Conservation (phyloP, 2,329 filamentous ascomycete species). For the Thelonectria olida region DNA sequence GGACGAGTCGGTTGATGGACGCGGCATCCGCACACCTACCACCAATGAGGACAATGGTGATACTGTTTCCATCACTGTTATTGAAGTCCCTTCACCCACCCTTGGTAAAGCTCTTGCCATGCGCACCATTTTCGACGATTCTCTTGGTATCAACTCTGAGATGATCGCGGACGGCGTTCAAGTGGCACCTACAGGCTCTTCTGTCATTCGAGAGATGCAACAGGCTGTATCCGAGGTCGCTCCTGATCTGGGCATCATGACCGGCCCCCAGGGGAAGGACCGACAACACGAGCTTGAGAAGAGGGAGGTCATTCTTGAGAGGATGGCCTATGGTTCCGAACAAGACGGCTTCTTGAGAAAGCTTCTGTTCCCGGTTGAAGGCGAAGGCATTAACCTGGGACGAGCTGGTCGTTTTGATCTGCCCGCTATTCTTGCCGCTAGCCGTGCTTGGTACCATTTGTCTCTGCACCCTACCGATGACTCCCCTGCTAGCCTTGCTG, state of each 20-base stretch:
- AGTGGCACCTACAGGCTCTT: slow-evolving; percentile 77
- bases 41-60: slow-evolving; percentile 78
- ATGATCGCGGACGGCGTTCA: slow-evolving; percentile 96
- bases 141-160: slow-evolving; percentile 91
- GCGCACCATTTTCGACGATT: slow-evolving; percentile 91
- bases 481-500: slow-evolving; percentile 77
- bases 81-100: slow-evolving; percentile 83
- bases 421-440: slow-evolving; percentile 77
- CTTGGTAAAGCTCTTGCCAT: slow-evolving; percentile 90
- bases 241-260: slow-evolving; percentile 80
- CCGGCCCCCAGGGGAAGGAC: slow-evolving; percentile 73
- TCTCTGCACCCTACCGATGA: slow-evolving; percentile 93
- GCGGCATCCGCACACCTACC: slow-evolving; percentile 69
- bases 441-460: slow-evolving; percentile 94
- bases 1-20: slow-evolving; percentile 73
- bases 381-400: slow-evolving; percentile 83
- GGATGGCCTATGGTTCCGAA: slow-evolving; percentile 83
- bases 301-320: slow-evolving; percentile 85
- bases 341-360: slow-evolving; percentile 84
- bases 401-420: slow-evolving; percentile 83
- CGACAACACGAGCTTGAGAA: slow-evolving; percentile 83
- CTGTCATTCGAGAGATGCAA: slow-evolving; percentile 87
- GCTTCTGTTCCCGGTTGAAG: slow-evolving; percentile 80
- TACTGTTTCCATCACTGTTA: slow-evolving; percentile 86
- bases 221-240: slow-evolving; percentile 80